A percentile compares a stretch with the other conserved stretches of the same genome.
These are phyloP conservation scores for Ramaria sp. DNA, from an alignment of 768 basidiomycete genomes.

Conservation along the genomic window DNA sequence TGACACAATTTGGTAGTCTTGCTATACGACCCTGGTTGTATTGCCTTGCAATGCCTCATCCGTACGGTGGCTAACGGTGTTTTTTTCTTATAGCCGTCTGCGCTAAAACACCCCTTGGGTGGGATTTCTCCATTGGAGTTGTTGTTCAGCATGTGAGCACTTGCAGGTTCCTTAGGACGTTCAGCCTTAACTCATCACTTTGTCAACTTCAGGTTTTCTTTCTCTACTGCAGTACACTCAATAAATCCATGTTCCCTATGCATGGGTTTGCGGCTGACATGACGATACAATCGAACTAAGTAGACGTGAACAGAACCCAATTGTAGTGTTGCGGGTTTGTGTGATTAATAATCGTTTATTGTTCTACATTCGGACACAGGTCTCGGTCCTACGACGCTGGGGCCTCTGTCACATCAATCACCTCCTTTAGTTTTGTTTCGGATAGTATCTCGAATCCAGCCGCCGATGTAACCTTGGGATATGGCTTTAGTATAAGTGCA, in stretches of 20 bases:
- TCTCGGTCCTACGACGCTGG: neutral
- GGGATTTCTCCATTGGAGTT: neutral
- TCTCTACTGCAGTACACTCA: neutral
- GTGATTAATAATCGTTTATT: too few species aligned
- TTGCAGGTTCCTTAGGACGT: neutral
- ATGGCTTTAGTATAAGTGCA: neutral
- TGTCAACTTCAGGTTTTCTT: neutral
- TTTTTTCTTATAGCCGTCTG: constrained; percentile 19
- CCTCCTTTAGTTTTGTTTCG: constrained; percentile 67
- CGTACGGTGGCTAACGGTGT: neutral
- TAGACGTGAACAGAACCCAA: too few species aligned
- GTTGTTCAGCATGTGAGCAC: neutral
- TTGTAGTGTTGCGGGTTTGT: too few species aligned
- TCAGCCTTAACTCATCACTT: neutral
- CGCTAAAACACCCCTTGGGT: constrained; percentile 16
- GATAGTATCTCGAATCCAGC: constrained; percentile 87
- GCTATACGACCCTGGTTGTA: neutral
- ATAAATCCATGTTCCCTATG: neutral
- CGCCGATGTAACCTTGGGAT: constrained; percentile 58
- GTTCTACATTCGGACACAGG: too few species aligned
- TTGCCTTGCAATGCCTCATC: neutral
- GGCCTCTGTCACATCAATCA: constrained; percentile 57
- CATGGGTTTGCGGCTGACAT: too few species aligned
- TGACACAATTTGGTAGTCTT: neutral
- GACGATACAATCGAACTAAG: too few species aligned